Conservation (phyloP, 345 rosid genomes). For the Rhodamnia rubescens region DNA sequence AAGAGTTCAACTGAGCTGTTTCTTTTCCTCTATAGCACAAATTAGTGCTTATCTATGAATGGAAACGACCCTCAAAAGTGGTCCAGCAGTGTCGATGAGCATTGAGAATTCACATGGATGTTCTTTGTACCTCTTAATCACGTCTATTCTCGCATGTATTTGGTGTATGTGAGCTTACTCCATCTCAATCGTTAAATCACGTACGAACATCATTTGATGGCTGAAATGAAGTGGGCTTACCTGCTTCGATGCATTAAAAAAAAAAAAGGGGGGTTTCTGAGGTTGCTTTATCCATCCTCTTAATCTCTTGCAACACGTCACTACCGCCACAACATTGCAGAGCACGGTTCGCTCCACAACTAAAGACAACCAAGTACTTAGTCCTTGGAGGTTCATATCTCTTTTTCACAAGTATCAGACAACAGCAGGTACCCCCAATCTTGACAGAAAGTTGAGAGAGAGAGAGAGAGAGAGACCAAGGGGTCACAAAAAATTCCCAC, state of each 20-base stretch:
- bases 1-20: neutral
- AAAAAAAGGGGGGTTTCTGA: neutral
- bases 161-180: neutral
- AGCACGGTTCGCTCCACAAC: neutral
- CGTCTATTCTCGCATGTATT: neutral
- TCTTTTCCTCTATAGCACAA: neutral
- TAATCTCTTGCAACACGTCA: neutral
- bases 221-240: neutral
- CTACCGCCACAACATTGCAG: neutral
- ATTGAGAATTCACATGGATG: neutral
- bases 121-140: neutral
- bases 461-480: neutral
- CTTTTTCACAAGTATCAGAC: neutral
- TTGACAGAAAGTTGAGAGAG: neutral
- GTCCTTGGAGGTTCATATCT: neutral
- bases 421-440: neutral
- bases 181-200: neutral
- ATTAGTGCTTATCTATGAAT: neutral
- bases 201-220: neutral
- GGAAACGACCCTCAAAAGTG: neutral
- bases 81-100: neutral
- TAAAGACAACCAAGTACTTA: neutral
- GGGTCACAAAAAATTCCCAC: neutral
- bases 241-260: neutral
- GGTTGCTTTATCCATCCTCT: neutral